Conservation (phyloP, 768 basidiomycete genomes). For the Astraeus odoratus region DNA sequence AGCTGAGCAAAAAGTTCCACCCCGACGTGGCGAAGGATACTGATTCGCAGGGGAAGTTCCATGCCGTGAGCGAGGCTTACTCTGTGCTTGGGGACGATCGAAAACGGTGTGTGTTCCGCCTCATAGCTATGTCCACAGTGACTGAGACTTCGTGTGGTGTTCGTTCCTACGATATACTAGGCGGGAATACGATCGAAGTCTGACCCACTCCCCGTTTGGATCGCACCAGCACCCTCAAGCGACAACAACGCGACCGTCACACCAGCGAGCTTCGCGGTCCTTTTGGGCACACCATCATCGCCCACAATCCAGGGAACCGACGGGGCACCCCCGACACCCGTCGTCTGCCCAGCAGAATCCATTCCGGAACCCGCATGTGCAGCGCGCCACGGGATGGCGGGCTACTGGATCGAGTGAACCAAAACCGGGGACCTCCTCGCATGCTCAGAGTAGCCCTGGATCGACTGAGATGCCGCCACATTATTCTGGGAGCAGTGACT, state of each 20-base stretch:
- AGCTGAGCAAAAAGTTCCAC: slow-evolving; percentile 45
- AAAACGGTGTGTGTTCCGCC: slow-evolving; percentile 28
- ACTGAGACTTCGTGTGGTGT: neutral
- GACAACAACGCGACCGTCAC: slow-evolving; percentile 21
- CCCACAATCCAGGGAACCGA: neutral
- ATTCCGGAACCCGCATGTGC: slow-evolving; percentile 7
- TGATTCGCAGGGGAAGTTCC: slow-evolving; percentile 34
- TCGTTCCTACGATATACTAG: slow-evolving; percentile 8
- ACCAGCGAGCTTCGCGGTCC: slow-evolving; percentile 19
- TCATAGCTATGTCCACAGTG: neutral
- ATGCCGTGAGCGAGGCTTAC: slow-evolving; percentile 42
- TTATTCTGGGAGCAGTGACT: too few relatives aligned
- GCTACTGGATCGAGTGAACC: neutral
- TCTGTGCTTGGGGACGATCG: slow-evolving; percentile 38
- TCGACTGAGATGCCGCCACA: neutral
- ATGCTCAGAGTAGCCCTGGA: neutral
- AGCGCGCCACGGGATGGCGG: slow-evolving; percentile 6
- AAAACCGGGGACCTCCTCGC: neutral
- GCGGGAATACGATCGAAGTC: slow-evolving; percentile 26
- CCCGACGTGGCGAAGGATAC: slow-evolving; percentile 38
- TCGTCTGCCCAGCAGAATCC: slow-evolving; percentile 1
- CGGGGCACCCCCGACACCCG: neutral
- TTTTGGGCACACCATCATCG: slow-evolving; percentile 19
- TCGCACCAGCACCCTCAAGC: slow-evolving; percentile 24
- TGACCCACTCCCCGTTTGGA: slow-evolving; percentile 4